Evolutionary conservation across 116 monocot genomes (phyloP), one percentile per base, ranked within the genome.

Genomic region (Phalaenopsis hybrid): DNA sequence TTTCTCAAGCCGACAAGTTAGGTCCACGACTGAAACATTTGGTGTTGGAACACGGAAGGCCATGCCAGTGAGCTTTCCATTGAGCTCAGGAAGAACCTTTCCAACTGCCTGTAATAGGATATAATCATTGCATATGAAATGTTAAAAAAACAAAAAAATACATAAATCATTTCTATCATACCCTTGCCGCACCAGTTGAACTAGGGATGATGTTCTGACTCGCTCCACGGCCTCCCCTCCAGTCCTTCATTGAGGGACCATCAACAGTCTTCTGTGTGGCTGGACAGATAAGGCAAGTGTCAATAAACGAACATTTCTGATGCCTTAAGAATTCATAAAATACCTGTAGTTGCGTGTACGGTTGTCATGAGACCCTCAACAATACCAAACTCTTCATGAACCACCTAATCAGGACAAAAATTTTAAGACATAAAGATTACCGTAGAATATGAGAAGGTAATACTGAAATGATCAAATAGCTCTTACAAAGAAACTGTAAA

Each of bases 251-350:
- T 23, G 98, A 98, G 44, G 98, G 98, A 69, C 93, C 94, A 85
- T 98, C 98, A 81, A 98, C 98, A 75, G 98, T 98, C 84, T 98
- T 98, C 80, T 98, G 98, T 76, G 98, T 98, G 76, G 98, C 98
- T 98, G 82, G 81, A 88, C 28, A 87, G 49, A 44, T 57, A 83
- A 20, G 76, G 68, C 48, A 33, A 77, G 31, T 76, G 31, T 44
- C 76, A 44, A 16, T 50, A 15, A 81, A 73, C 68, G 67, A 2
- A n/a, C 16, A 75, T 46, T 44, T 33, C 21, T 9, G n/a, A 0
- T 41, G 28, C 20, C 15, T 37, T 33, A 1, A 69, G 44, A 78
- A 49, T 6, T 37, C 28, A 77, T 33, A 83, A 75, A 5, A 72
- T 81, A 95, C 98, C 98, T 90, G 98, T 98, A 74, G 98, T 93